Conservation (phyloP, 805 yeast species). For the Sugiyamaella qingdaonensis region DNA sequence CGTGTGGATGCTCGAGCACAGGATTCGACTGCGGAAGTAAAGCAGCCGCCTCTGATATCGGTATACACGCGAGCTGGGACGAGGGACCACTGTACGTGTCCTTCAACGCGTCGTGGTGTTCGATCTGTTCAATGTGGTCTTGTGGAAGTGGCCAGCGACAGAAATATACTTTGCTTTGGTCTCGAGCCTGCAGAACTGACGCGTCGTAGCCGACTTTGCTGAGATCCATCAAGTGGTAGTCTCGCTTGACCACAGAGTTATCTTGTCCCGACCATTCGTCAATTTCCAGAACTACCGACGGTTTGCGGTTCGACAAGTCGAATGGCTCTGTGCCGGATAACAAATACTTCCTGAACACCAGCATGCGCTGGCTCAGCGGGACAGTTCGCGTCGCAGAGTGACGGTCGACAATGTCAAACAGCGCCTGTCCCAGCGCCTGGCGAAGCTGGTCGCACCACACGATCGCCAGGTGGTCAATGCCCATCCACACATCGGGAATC, state of each 20-base stretch:
- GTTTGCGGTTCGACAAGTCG: not conserved
- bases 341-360: conserved; percentile 42
- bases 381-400: conserved; percentile 30
- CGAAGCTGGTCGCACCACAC: conserved; percentile 92
- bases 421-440: conserved; percentile 48
- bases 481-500: conserved; percentile 86
- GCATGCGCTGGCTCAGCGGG: conserved; percentile 53
- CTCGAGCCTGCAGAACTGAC: not conserved
- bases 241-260: not conserved
- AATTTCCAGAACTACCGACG: not conserved
- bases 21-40: not conserved
- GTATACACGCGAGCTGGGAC: not conserved
- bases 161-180: not conserved
- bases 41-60: not conserved
- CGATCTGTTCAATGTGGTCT: not conserved
- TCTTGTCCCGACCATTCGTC: conserved; percentile 5
- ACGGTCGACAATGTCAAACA: conserved; percentile 49
- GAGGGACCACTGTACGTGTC: conserved; percentile 1
- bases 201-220: not conserved
- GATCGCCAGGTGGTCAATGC: conserved; percentile 86
- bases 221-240: not conserved
- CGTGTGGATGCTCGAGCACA: not conserved
- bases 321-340: conserved; percentile 32
- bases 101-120: not conserved
- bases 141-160: not conserved